Base-by-base conservation (phyloP, 140 eudicot species). In the Flaveria floridana region DNA sequence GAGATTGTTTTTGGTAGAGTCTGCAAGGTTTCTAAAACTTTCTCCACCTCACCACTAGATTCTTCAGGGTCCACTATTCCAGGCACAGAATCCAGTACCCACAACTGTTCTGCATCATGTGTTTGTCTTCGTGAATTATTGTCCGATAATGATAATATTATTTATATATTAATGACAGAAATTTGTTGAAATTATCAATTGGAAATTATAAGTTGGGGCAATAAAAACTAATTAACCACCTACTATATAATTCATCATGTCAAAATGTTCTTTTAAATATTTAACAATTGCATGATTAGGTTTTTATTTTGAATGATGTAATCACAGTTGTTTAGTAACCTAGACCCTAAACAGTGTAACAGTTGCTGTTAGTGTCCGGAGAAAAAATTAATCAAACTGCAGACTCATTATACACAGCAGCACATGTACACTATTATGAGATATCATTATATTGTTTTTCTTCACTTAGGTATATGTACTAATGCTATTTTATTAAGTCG, bases 61-160 rank as follows among this genome's bases (percentile, higher is more conserved):
- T 80, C 79, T 61, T 88, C 86, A 30, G 85, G 86, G 63, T 78
- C 78, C 74, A 90, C 90, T 73, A 66, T 82, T 57, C 99, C 99
- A 76, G 99, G 96, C 52, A 94, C 96, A 41, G 97, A 94, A 79
- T 94, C 99, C 79, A 94, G 82, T 58, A 94, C 86, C 99, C 99
- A 94, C 71, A 93, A 78, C 98, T 93, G 98, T 78, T 85, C 92
- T 86, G 96, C 98, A 88, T 76, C 88, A 93, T 74, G 77, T 70
- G 69, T 84, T 77, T 79, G 56, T 73, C 65, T 57, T 68, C 19
- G 30, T 82, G 74, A 79, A 77, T 75, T 72, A 78, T 76, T 73
- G 70, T 57, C 65, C 67, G 39, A 82, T 59, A 70, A 47, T 34
- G 30, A 37, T 8, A 30, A 26, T 0, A 34, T 64, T 30, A 2